Base-by-base conservation (phyloP, 495 filamentous ascomycete species). In the Trichoderma gamsii region DNA sequence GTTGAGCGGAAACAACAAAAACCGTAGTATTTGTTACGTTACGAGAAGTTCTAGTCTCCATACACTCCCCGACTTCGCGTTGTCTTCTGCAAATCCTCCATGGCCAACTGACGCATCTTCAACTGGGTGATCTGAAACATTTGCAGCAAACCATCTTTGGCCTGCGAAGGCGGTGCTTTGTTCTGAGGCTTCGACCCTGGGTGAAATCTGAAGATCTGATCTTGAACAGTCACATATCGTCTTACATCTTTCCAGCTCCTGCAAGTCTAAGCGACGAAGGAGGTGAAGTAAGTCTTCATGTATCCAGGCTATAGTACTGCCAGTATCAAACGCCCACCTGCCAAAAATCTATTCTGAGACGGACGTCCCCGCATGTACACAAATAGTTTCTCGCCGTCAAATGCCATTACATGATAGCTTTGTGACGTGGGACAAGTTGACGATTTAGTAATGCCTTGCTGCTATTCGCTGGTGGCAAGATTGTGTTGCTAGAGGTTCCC, bases 341-440 rank as follows among this genome's bases (percentile, higher is more conserved):
- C 88, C 86, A 0, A 76, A 73, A 87, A 73, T 25, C 85, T 73
- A 27, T 82, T 84, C 16, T 73, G 79, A 23, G 79, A 79, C 0
- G 84, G 80, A 69, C 86, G 88, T 29, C 1, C 87, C 87, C 3
- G 85, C 85, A 67, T 87, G 86, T 7, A 89, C 51, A 73, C 80
- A 86, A 32, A 89, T 65, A 0, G 76, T 72, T 8, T 78, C 44
- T 86, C 76, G 41, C 63, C 69, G 12, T 72, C 70, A 4, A 75
- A 69, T 43, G 76, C 68, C 65, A 74, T 81, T 8, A 80, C 69
- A 70, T 85, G 82, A 66, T 87, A 86, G 73, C 78, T 83, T 9
- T 84, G 80, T 13, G 77, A 78, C 13, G 67, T 71, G 0, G 85
- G 83, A 67, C 72, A 76, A 0, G 72, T 67, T 6, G 65, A 64